Evolutionary conservation across 2,329 filamentous ascomycete genomes (phyloP).

Genomic region (Penicillium crustosum): DNA sequence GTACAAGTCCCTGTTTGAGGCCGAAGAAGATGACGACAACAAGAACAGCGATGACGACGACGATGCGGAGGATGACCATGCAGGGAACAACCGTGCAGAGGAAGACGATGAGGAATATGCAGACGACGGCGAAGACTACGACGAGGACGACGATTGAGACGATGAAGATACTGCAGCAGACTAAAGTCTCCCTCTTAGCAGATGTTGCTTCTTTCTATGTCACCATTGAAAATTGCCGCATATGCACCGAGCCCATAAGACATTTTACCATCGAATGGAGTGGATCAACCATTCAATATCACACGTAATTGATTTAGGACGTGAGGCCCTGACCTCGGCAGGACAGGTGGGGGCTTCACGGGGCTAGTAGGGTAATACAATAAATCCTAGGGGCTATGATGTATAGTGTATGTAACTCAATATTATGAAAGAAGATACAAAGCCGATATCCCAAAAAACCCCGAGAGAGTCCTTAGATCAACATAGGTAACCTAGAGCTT

Average conservation of each 20-base stretch:
- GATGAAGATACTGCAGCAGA: background rate
- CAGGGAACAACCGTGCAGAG: accelerated
- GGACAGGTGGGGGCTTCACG: no score
- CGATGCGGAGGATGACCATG: background rate
- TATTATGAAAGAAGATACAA: no score
- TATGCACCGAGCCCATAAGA: background rate
- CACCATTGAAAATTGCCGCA: background rate
- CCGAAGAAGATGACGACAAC: background rate
- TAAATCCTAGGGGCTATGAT: no score
- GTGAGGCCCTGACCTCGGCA: no score
- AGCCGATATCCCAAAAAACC: no score
- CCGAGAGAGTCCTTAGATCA: no score
- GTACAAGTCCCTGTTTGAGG: background rate
- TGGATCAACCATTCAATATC: background rate
- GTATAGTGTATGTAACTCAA: no score
- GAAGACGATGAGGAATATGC: background rate
- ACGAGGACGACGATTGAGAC: background rate
- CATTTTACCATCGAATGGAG: background rate
- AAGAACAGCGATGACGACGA: background rate
- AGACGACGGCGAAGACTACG: background rate
- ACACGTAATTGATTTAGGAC: background rate
- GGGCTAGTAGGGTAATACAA: no score
- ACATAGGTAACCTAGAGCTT: no score
- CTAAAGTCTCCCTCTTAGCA: background rate
- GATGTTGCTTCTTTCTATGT: background rate